Percentiles rank a stretch among this genome's conserved stretches.
phyloP scores from a whole-genome alignment of 352 stramenopile species.

The Aphanomyces stellatus region DNA sequence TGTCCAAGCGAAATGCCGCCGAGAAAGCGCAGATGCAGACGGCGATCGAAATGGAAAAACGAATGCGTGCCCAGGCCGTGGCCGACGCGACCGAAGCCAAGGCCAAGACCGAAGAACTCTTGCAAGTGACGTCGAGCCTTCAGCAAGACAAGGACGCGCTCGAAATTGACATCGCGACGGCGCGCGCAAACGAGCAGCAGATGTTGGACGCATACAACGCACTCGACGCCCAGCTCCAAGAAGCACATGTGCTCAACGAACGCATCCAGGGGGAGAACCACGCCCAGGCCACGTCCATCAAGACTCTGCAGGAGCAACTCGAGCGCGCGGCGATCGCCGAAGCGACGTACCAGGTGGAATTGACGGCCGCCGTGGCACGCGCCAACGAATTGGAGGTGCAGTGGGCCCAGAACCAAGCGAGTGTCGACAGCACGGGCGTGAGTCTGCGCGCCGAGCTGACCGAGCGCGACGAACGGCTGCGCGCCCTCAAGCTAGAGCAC shows the following conservation, averaged over 20 bases:
- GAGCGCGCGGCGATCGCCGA: slow-evolving; percentile 16
- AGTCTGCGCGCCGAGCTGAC: slow-evolving; percentile 10
- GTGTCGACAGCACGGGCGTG: not conserved
- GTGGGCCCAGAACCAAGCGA: slow-evolving; percentile 7
- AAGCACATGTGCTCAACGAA: not conserved
- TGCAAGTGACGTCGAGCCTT: slow-evolving; percentile 9
- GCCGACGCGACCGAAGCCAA: not conserved
- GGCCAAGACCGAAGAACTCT: slow-evolving; percentile 7
- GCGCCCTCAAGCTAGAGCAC: not conserved
- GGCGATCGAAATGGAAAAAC: slow-evolving; percentile 53
- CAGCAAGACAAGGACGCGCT: slow-evolving; percentile 21
- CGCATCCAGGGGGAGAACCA: slow-evolving; percentile 2
- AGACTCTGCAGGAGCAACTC: not conserved
- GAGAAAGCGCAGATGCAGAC: slow-evolving; percentile 75
- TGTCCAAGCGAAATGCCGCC: slow-evolving; percentile 57
- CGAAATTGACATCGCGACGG: slow-evolving; percentile 4
- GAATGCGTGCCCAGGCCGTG: slow-evolving; percentile 4
- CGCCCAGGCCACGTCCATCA: not conserved
- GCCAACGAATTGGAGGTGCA: slow-evolving; percentile 19
- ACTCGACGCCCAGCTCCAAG: not conserved
- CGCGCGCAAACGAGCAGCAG: slow-evolving; percentile 17
- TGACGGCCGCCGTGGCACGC: slow-evolving; percentile 5
- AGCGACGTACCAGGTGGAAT: slow-evolving; percentile 13
- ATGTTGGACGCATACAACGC: slow-evolving; percentile 18
- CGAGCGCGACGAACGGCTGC: slow-evolving; percentile 13